phyloP scores from a whole-genome alignment of 176 grass and related monocot genomes.

The Eleusine coracana region DNA sequence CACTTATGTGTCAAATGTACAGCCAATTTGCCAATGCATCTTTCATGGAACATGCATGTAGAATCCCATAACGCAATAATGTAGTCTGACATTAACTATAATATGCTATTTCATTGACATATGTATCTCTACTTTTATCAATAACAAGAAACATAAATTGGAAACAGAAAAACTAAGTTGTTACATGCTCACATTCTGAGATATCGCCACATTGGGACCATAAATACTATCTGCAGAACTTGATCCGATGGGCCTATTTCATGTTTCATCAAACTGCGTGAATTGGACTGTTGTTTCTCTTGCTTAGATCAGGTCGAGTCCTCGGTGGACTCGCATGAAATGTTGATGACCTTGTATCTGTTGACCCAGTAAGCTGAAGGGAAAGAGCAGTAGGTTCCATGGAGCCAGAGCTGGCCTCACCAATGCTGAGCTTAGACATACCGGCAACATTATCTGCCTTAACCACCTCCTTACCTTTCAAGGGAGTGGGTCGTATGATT shows the following conservation, averaged over 20 bases:
- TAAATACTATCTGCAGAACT: conserved; percentile 37
- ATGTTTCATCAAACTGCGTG: conserved; percentile 70
- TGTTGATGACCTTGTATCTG: conserved; percentile 59
- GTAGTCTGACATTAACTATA: neutral
- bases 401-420: conserved; percentile 41
- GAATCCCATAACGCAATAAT: conserved; percentile 7
- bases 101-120: conserved; percentile 8
- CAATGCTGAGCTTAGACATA: conserved; percentile 90
- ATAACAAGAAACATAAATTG: conserved; percentile 32
- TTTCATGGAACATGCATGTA: neutral
- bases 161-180: conserved; percentile 41
- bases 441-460: conserved; percentile 66
- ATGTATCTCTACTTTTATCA: conserved; percentile 36
- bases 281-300: conserved; percentile 71
- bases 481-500: conserved; percentile 69
- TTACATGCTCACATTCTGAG: conserved; percentile 26
- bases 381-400: conserved; percentile 67
- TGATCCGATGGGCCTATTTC: conserved; percentile 18
- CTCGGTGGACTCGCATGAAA: conserved; percentile 69
- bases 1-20: neutral
- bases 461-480: conserved; percentile 54
- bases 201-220: conserved; percentile 14
- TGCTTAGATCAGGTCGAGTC: conserved; percentile 61
- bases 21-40: conserved; percentile 16
- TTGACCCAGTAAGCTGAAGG: conserved; percentile 63